A percentile compares a stretch with the other conserved stretches of the same genome.
Conservation (phyloP, 2,329 filamentous ascomycete species). For the Alternaria sp. region DNA sequence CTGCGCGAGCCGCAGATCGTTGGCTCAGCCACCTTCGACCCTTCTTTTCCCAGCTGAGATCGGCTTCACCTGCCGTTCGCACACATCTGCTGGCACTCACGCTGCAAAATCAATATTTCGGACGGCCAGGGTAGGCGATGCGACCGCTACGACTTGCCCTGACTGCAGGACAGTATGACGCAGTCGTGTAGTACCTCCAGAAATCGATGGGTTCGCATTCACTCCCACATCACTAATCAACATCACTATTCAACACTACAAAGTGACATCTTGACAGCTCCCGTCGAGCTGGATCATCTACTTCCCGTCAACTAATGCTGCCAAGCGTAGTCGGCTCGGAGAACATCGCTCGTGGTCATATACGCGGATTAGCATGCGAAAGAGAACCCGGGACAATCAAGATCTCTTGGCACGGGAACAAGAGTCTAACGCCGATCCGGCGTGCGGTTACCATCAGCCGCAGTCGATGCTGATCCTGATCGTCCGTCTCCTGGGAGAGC, state of each 20-base stretch:
- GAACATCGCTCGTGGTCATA: neutral
- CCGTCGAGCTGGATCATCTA: neutral
- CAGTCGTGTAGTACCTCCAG: neutral
- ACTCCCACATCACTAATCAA: neutral
- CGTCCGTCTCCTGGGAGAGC: neutral
- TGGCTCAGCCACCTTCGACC: slow-evolving; percentile 5
- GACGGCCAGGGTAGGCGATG: neutral
- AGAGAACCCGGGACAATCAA: slow-evolving; percentile 5
- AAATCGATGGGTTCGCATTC: neutral
- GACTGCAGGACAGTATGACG: neutral
- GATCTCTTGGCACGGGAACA: slow-evolving; percentile 12
- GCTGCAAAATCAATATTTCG: neutral
- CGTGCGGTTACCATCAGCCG: neutral
- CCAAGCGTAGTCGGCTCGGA: neutral
- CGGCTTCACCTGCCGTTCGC: slow-evolving; percentile 1
- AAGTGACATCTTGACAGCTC: neutral
- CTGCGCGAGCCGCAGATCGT: slow-evolving; percentile 2
- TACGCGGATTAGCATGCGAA: slow-evolving; percentile 4
- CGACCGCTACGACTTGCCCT: neutral
- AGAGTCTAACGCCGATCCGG: neutral
- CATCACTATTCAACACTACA: neutral
- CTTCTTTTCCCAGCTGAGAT: neutral
- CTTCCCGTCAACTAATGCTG: slow-evolving; percentile 2
- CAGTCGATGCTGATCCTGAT: slow-evolving; percentile 1
- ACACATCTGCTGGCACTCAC: neutral